A percentile compares a stretch with the other conserved stretches of the same genome.
phyloP scores from a whole-genome alignment of 768 basidiomycete genomes.

The Suillus bovinus region DNA sequence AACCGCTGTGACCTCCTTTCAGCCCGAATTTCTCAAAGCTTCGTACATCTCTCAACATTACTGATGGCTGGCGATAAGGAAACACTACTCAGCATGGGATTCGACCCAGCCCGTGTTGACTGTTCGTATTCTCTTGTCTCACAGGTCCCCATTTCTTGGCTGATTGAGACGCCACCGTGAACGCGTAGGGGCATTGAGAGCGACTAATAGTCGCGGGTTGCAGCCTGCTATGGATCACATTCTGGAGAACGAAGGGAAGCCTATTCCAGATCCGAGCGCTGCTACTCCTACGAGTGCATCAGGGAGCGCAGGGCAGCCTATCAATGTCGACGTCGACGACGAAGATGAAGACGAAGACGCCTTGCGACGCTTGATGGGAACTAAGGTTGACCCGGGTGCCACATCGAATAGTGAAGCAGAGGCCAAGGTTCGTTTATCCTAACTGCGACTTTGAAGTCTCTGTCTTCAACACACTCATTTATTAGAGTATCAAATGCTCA shows the following conservation, averaged over 20 bases:
- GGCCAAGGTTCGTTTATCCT: constrained; percentile 54
- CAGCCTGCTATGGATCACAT: constrained; percentile 93
- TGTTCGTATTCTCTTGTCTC: constrained; percentile 51
- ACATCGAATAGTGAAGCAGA: constrained; percentile 40
- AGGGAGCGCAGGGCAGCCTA: constrained; percentile 28
- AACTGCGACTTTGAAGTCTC: background rate
- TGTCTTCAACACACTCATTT: background rate
- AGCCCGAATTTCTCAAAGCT: background rate
- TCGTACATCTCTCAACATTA: constrained; percentile 1
- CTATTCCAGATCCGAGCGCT: constrained; percentile 63
- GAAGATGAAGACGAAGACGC: constrained; percentile 76
- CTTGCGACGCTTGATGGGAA: constrained; percentile 44
- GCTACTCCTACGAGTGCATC: constrained; percentile 24
- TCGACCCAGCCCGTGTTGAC: constrained; percentile 79
- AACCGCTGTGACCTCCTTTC: background rate
- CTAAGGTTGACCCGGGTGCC: constrained; percentile 32
- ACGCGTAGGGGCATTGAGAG: constrained; percentile 79
- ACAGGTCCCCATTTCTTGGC: constrained; percentile 2
- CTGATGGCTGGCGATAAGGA: constrained; percentile 63
- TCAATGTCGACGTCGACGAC: constrained; percentile 62
- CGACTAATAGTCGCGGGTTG: constrained; percentile 79
- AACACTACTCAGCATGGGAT: constrained; percentile 82
- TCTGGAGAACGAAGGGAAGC: constrained; percentile 74
- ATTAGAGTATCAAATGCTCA: constrained; percentile 80
- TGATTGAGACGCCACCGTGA: background rate